Evolutionary conservation across 441 rosid species (phyloP).

Genomic region (Syzygium malaccense): DNA sequence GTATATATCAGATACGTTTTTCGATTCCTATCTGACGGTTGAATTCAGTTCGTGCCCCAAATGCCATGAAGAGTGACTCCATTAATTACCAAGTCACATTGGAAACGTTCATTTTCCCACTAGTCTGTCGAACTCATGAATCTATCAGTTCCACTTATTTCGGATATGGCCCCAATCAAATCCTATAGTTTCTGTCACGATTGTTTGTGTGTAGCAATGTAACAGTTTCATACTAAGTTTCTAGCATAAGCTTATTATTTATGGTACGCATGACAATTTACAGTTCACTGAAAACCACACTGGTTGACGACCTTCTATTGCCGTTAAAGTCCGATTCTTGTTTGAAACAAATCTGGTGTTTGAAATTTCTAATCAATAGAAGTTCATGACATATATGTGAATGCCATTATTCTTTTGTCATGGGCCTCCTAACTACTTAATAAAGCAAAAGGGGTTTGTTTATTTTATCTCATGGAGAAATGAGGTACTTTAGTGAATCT

Average conservation of each 20-base stretch:
- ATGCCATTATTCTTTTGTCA: not conserved
- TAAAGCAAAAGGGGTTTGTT: not conserved
- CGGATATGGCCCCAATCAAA: not conserved
- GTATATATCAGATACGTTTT: not conserved
- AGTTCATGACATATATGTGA: not conserved
- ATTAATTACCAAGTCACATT: too few species aligned
- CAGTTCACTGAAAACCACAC: not conserved
- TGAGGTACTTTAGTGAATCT: not conserved
- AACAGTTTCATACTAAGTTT: not conserved
- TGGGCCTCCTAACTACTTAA: not conserved
- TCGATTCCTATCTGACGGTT: not conserved
- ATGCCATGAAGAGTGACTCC: not conserved
- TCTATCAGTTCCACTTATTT: not conserved
- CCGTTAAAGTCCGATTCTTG: not conserved
- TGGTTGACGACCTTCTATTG: not conserved
- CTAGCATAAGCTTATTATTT: not conserved
- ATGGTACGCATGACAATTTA: too few species aligned
- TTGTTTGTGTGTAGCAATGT: not conserved
- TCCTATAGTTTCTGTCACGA: too few species aligned
- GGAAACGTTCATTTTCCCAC: too few species aligned
- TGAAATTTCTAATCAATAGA: not conserved
- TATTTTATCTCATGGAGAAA: not conserved
- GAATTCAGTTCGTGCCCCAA: not conserved
- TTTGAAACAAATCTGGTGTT: not conserved
- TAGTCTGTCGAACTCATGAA: not conserved